Evolutionary conservation across 495 filamentous ascomycete species (phyloP).

Genomic region (Aspergillus affinis): DNA sequence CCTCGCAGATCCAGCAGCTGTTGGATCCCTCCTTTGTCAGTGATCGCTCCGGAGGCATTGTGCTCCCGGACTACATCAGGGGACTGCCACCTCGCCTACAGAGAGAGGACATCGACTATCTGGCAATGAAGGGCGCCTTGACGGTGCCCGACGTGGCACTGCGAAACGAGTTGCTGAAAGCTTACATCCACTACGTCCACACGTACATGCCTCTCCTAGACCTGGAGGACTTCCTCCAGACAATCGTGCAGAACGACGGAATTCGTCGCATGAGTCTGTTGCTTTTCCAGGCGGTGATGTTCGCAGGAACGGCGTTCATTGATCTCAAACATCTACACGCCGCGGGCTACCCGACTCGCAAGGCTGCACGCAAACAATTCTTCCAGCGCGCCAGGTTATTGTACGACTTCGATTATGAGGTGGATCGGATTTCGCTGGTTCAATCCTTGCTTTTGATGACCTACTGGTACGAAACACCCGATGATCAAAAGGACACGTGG

Average conservation of each 20-base stretch:
- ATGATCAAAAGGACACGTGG: constrained; percentile 89
- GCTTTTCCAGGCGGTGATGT: constrained; percentile 81
- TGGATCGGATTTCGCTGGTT: constrained; percentile 76
- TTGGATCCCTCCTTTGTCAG: constrained; percentile 40
- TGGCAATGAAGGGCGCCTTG: constrained; percentile 72
- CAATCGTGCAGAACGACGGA: constrained; percentile 64
- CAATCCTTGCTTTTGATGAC: constrained; percentile 84
- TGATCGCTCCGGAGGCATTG: constrained; percentile 26
- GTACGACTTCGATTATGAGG: constrained; percentile 86
- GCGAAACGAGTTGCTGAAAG: constrained; percentile 70
- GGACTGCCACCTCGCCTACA: constrained; percentile 67
- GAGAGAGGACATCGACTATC: constrained; percentile 72
- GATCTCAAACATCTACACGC: constrained; percentile 65
- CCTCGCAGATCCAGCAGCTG: constrained; percentile 41
- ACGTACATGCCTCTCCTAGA: constrained; percentile 89
- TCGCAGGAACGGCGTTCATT: constrained; percentile 74
- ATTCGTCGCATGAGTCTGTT: constrained; percentile 71
- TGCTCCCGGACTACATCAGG: constrained; percentile 70
- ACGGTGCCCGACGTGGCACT: constrained; percentile 63
- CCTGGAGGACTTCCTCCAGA: constrained; percentile 67
- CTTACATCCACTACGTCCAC: constrained; percentile 80
- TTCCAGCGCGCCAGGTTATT: constrained; percentile 75
- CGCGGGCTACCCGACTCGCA: constrained; percentile 68
- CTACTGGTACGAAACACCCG: constrained; percentile 87
- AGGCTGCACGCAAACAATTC: constrained; percentile 73